A percentile compares a stretch with the other conserved stretches of the same genome.
Conservation (phyloP, 1,284 basidiomycete species). For the Melanopsichium pennsylvanicum region DNA sequence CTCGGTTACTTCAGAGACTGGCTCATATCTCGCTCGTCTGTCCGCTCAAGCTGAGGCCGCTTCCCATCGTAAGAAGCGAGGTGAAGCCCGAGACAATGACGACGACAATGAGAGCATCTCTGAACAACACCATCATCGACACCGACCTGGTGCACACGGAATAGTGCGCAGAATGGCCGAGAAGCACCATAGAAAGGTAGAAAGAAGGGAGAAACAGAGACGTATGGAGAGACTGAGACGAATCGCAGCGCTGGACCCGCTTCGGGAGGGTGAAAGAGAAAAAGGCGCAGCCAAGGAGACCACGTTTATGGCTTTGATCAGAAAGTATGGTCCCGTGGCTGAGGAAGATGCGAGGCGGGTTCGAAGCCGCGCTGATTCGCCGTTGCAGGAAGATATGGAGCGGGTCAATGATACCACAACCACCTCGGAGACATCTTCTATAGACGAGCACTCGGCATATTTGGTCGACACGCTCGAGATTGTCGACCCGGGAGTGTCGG, state of each 20-base stretch:
- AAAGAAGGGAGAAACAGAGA: slow-evolving; percentile 22
- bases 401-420: neutral
- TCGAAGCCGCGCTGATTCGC: neutral
- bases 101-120: slow-evolving; percentile 18
- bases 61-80: neutral
- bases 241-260: slow-evolving; percentile 38
- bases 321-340: slow-evolving; percentile 31
- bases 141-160: slow-evolving; percentile 5
- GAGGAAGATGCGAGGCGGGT: slow-evolving; percentile 4
- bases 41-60: slow-evolving; percentile 23
- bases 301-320: slow-evolving; percentile 36
- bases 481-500: slow-evolving; percentile 77
- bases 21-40: slow-evolving; percentile 26
- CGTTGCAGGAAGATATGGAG: neutral
- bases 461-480: slow-evolving; percentile 70
- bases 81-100: neutral
- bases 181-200: slow-evolving; percentile 22
- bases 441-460: slow-evolving; percentile 37
- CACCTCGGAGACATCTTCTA: slow-evolving; percentile 1
- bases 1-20: slow-evolving; percentile 24
- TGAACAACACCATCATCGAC: neutral
- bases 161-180: slow-evolving; percentile 26
- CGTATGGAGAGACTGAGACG: slow-evolving; percentile 23
- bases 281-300: slow-evolving; percentile 34
- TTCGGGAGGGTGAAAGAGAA: slow-evolving; percentile 22